Base-by-base conservation (phyloP, 768 basidiomycete genomes). In the Phaeolepiota aurea region DNA sequence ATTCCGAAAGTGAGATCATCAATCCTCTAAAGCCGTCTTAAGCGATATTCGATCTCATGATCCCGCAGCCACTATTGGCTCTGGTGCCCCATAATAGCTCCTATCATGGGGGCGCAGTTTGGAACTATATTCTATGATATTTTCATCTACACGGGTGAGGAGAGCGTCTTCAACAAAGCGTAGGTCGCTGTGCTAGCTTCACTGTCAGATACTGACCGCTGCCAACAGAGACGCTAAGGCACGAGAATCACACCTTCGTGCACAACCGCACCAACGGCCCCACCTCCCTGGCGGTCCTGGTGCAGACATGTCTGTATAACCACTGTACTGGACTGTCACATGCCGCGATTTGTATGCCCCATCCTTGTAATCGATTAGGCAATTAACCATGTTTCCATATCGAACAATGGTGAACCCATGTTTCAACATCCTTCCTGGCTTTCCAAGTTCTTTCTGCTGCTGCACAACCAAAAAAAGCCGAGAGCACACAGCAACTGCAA, bases 51-150 rank as follows among this genome's bases (percentile, higher is more conserved):
- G 2, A 12, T 44, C 30, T 32, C 10, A 41, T 32, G 12, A n/a
- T 53, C 25, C 61, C 49, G 37, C 56, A 69, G 64, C 45, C 79
- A 84, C 47, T 83, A 80, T 50, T 82, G 79, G 81, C 43, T 84
- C n/a, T 84, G 80, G 80, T 74, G 73, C 47, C 69, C 77, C 13
- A 43, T 79, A 12, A 53, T 79, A 22, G 80, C 64, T 5, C 72
- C 78, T 4, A 68, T 81, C 47, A 40, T 71, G 18, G 80, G 82
- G 18, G 77, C 65, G 33, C 64, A 73, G 39, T 53, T 57, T 3
- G 82, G 72, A 16, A 61, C 66, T 5, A 54, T 74, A 44, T 48
- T 72, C 37, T 83, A 83, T 47, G 81, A 83, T 48, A 34, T 56
- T 3, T 60, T 82, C 38, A 33, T 81, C 31, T 83, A 67, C 59